Conservation (phyloP, 2,329 filamentous ascomycete genomes). For the Sarocladiaceae sp. region DNA sequence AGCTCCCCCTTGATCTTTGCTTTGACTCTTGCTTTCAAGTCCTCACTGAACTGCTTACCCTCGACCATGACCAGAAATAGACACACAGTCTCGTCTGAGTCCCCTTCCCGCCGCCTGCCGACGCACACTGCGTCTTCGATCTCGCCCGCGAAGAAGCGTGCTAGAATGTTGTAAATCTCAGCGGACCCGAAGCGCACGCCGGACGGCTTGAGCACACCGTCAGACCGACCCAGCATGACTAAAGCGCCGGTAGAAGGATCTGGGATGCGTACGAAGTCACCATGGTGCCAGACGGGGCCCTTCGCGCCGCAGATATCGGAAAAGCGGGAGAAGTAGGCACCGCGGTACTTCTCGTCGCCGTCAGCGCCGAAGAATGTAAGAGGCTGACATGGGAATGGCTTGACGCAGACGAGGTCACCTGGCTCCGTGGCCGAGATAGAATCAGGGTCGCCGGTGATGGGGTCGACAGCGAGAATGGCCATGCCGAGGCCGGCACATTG, state of each 20-base stretch:
- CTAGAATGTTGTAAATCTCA: conserved; percentile 93
- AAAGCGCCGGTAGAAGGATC: conserved; percentile 69
- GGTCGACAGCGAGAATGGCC: conserved; percentile 60
- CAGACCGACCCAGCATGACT: conserved; percentile 85
- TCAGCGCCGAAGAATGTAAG: conserved; percentile 74
- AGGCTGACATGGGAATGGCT: conserved; percentile 85
- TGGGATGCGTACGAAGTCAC: conserved; percentile 71
- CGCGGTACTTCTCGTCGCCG: conserved; percentile 65
- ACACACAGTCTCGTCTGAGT: conserved; percentile 79
- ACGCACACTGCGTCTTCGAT: conserved; percentile 86
- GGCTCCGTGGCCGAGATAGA: conserved; percentile 51
- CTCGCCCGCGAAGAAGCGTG: conserved; percentile 71
- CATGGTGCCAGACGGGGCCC: conserved; percentile 76
- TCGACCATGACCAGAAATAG: conserved; percentile 76
- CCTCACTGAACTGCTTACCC: conserved; percentile 48
- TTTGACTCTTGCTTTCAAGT: conserved; percentile 59
- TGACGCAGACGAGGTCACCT: conserved; percentile 81
- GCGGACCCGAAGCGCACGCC: conserved; percentile 89
- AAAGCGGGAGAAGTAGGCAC: conserved; percentile 86
- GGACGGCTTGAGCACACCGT: conserved; percentile 87
- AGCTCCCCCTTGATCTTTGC: conserved; percentile 66
- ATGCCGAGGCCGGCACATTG: conserved; percentile 74
- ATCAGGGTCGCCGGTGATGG: conserved; percentile 41
- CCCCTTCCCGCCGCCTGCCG: conserved; percentile 63
- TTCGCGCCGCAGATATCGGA: conserved; percentile 31